These are phyloP conservation scores for Xylaria sp. DNA, from an alignment of 2,329 filamentous ascomycete species.

Conservation along the genomic window DNA sequence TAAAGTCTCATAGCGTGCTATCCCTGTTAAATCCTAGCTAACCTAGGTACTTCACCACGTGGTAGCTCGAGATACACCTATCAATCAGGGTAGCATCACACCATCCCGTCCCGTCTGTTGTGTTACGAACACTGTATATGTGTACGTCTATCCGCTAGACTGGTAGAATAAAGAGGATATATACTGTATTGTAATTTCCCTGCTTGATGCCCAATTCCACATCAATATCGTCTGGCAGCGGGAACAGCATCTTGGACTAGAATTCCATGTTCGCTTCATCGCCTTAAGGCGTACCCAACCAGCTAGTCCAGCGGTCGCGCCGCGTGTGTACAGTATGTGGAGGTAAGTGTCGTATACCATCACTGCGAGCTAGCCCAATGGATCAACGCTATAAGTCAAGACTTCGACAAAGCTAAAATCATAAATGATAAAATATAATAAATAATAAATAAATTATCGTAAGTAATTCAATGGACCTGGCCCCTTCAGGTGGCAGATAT, in stretches of 20 bases:
- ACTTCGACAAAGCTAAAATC: too few relatives aligned
- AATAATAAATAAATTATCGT: too few relatives aligned
- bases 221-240: neutral
- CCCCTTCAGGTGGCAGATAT: neutral
- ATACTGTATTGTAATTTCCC: neutral
- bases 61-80: neutral
- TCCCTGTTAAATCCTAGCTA: conserved; percentile 4
- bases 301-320: too few relatives aligned
- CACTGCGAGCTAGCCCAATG: neutral
- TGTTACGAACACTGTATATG: neutral
- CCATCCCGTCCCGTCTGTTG: neutral
- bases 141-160: neutral
- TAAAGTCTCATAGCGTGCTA: neutral
- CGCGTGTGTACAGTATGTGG: too few relatives aligned
- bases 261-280: neutral
- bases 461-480: neutral
- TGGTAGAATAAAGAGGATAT: neutral
- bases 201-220: conserved; percentile 10
- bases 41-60: neutral
- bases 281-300: neutral
- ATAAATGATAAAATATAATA: too few relatives aligned
- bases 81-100: neutral
- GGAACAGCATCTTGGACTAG: neutral
- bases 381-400: too few relatives aligned
- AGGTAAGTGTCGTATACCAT: too few relatives aligned